Evolutionary conservation across 2,329 filamentous ascomycete genomes (phyloP), one percentile per base, ranked within the genome.

Genomic region (Trichoderma endophyticum): DNA sequence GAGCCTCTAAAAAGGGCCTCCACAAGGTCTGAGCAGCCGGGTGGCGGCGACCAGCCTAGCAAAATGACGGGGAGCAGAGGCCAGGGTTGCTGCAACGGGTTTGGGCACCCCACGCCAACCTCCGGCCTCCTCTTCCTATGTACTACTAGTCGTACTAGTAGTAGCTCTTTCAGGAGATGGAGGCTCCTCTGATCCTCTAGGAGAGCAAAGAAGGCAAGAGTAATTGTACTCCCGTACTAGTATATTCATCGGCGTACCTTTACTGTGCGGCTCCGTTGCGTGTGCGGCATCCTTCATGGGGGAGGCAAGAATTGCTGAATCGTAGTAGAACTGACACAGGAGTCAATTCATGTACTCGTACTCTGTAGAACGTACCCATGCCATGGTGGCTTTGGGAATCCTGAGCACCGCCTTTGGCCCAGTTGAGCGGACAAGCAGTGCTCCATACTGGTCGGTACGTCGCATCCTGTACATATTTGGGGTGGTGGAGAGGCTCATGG

Each of bases 401-500:
- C 57, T 62, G 26, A 54, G 57, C 39, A 70, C 14, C 36, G 30
- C 26, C 51, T 39, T 39, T 57, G 48, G 6, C 64, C 64, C 30
- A 28, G 4, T 57, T 34, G n/a, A 24, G 43, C 51, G 34, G 32
- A 28, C 54, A 68, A 60, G 65, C 26, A 59, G 48, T 43, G 59
- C n/a, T 34, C 28, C 30, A 39, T 51, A 24, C 36, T 48, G 28
- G 56, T 61, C 26, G 56, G 66, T 61, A 69, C 66, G n/a, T 69
- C 36, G 54, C 66, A 21, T 24, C 39, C 39, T 70, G 66, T 60
- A 68, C 34, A 32, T 26, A 26, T 48, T 70, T 62, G 66, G 57
- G 39, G 61, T 60, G 54, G 71, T 72, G 71, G 66, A 70, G 71
- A 72, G 71, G 36, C 68, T 66, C 71, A 21, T 72, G 67, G 71